These are phyloP conservation scores for Penicillium sp. DNA, from an alignment of 2,329 filamentous ascomycete genomes.

Conservation along the genomic window DNA sequence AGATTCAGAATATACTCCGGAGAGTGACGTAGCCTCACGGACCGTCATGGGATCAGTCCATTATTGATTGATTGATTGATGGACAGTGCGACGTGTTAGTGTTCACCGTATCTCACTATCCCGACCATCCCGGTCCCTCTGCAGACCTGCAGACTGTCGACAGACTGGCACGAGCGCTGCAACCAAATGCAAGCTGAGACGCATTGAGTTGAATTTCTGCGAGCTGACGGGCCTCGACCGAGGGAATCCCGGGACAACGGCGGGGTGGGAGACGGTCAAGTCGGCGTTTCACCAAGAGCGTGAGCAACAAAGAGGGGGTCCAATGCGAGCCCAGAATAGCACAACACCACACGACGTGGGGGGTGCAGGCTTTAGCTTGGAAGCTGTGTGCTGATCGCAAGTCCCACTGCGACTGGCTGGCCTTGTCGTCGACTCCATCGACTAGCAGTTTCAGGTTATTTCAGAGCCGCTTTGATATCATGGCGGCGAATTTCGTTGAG, in stretches of 20 bases:
- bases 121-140: not conserved
- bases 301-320: not conserved
- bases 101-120: not conserved
- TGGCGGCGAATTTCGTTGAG: constrained; percentile 18
- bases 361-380: constrained; percentile 22
- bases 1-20: constrained; percentile 8
- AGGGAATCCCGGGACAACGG: constrained; percentile 2
- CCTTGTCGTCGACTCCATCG: constrained; percentile 16
- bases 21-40: constrained; percentile 33
- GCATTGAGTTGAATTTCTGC: not conserved
- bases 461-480: constrained; percentile 22
- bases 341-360: constrained; percentile 22
- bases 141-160: constrained; percentile 1
- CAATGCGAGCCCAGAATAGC: constrained; percentile 23
- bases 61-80: constrained; percentile 5
- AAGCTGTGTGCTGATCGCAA: not conserved
- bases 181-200: not conserved
- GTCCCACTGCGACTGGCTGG: constrained; percentile 20
- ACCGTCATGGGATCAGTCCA: constrained; percentile 21
- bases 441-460: constrained; percentile 27
- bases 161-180: constrained; percentile 1
- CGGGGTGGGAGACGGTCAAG: not conserved
- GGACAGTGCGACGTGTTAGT: not conserved
- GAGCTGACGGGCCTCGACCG: constrained; percentile 11
- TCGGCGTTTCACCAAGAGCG: constrained; percentile 21